Conservation (phyloP, 768 basidiomycete genomes). For the Leccinum variicolor region DNA sequence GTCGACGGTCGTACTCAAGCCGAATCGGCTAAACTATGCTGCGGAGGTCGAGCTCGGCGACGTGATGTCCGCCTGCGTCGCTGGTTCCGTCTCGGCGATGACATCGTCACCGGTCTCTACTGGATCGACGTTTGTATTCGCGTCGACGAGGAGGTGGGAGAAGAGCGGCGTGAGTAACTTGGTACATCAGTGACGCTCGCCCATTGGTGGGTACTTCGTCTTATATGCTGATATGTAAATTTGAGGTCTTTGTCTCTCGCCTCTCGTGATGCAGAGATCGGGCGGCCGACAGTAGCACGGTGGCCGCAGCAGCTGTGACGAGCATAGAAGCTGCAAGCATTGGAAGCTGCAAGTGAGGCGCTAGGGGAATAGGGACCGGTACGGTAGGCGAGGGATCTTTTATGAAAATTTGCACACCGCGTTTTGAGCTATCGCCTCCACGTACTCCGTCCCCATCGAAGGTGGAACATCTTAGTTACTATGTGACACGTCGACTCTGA, state of each 20-base stretch:
- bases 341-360: too few relatives aligned
- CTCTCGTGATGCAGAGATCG: slow-evolving; percentile 7
- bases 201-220: slow-evolving; percentile 52
- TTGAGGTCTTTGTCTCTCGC: background rate
- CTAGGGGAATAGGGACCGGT: too few relatives aligned
- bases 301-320: background rate
- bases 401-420: too few relatives aligned
- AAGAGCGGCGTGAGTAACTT: slow-evolving; percentile 41
- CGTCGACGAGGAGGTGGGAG: slow-evolving; percentile 13
- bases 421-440: too few relatives aligned
- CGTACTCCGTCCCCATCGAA: too few relatives aligned
- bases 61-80: slow-evolving; percentile 23
- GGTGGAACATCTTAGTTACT: too few relatives aligned
- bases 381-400: too few relatives aligned
- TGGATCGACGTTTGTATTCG: background rate
- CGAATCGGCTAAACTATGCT: slow-evolving; percentile 24
- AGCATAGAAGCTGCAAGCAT: too few relatives aligned
- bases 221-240: too few relatives aligned
- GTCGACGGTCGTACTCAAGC: slow-evolving; percentile 14
- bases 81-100: background rate
- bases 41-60: slow-evolving; percentile 22
- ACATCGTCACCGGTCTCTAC: background rate
- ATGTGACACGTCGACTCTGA: too few relatives aligned
- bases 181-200: slow-evolving; percentile 65
- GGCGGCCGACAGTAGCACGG: slow-evolving; percentile 2